phyloP scores from a whole-genome alignment of 2,329 filamentous ascomycete species.

The Penicillium fuscoglaucum region DNA sequence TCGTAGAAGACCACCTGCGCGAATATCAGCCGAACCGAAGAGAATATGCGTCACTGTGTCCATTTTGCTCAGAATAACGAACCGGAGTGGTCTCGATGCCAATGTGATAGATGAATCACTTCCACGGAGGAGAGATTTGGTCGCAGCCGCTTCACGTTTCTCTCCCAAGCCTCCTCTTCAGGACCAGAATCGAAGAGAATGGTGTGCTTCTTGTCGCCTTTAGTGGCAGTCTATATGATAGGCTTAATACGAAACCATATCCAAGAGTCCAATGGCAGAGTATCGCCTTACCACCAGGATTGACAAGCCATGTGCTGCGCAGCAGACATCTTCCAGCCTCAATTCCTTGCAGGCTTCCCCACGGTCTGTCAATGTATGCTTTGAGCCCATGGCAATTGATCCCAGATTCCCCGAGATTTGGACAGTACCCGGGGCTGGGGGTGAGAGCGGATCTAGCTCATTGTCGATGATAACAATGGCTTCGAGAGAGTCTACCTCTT shows the following conservation, averaged over 20 bases:
- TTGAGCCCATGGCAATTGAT: constrained; percentile 42
- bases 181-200: constrained; percentile 58
- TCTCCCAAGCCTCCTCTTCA: constrained; percentile 53
- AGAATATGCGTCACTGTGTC: not conserved
- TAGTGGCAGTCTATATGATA: constrained; percentile 47
- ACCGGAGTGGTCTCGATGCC: constrained; percentile 59
- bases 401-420: constrained; percentile 47
- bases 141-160: constrained; percentile 49
- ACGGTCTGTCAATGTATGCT: constrained; percentile 36
- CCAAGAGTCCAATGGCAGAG: not conserved
- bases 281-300: constrained; percentile 49
- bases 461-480: constrained; percentile 56
- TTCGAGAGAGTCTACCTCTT: constrained; percentile 50
- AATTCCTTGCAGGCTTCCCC: constrained; percentile 49
- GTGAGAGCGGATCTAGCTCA: constrained; percentile 56
- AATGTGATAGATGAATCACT: constrained; percentile 53
- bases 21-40: not conserved
- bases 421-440: constrained; percentile 46
- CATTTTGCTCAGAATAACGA: not conserved
- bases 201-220: constrained; percentile 46
- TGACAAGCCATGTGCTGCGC: constrained; percentile 56
- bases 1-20: constrained; percentile 49
- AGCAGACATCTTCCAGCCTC: constrained; percentile 53
- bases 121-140: constrained; percentile 49
- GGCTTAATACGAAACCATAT: not conserved